A percentile compares a stretch with the other conserved stretches of the same genome.
phyloP scores from a whole-genome alignment of 441 rosid species.

The Breynia disticha region DNA sequence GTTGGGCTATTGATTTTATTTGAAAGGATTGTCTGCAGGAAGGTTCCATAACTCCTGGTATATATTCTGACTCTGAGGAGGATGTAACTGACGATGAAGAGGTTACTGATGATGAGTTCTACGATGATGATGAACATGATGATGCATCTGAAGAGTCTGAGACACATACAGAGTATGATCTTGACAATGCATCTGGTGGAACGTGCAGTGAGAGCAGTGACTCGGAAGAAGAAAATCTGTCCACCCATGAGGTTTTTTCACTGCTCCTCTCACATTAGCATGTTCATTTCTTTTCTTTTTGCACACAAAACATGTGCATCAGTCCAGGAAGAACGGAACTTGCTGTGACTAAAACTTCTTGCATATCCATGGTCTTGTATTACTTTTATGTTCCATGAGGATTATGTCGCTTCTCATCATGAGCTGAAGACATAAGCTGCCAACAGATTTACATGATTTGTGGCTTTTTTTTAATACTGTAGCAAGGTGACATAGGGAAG shows the following conservation, averaged over 20 bases:
- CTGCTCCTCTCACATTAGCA: slow-evolving; percentile 11
- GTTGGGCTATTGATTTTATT: slow-evolving; percentile 10
- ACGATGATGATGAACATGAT: slow-evolving; percentile 54
- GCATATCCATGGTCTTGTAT: too few relatives aligned
- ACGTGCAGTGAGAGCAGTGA: slow-evolving; percentile 34
- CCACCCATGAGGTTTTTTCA: slow-evolving; percentile 38
- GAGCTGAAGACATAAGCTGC: too few relatives aligned
- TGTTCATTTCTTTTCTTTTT: neutral
- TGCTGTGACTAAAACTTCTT: too few relatives aligned
- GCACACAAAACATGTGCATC: neutral
- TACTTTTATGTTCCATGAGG: too few relatives aligned
- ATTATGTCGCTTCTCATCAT: too few relatives aligned
- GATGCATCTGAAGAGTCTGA: slow-evolving; percentile 37
- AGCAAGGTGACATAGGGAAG: neutral
- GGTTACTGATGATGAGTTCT: slow-evolving; percentile 69
- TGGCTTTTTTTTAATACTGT: neutral
- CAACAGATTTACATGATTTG: neutral
- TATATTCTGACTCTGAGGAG: slow-evolving; percentile 76
- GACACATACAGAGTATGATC: slow-evolving; percentile 44
- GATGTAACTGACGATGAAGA: slow-evolving; percentile 80
- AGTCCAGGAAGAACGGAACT: too few relatives aligned
- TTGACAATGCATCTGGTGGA: slow-evolving; percentile 39
- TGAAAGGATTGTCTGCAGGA: slow-evolving; percentile 44
- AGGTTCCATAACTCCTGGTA: slow-evolving; percentile 59
- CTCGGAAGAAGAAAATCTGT: slow-evolving; percentile 29